Base-by-base conservation (phyloP, 176 grass and related monocot species). In the Puccinellia tenuiflora region DNA sequence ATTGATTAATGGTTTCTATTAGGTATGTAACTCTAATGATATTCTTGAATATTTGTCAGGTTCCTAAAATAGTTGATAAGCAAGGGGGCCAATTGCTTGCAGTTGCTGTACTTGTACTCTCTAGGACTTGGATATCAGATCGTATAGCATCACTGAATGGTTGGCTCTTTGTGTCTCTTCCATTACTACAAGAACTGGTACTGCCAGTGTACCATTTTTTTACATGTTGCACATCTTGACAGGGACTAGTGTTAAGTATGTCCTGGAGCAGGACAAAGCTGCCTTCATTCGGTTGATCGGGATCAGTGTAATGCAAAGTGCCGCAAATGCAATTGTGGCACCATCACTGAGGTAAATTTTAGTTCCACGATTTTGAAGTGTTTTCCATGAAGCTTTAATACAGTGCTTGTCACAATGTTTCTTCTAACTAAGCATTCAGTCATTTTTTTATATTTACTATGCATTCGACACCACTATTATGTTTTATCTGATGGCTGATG, bases 171-270 rank as follows among this genome's bases (percentile, higher is more conserved):
- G 16, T 80, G 69, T 37, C 21, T 76, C 78, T n/a, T 48, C 14
- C 73, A 17, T 76, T 73, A 62, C 39, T n/a, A 64, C 50, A 46
- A 48, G 54, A 59, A 70, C 33, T 64, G 69, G 18, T 78, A 50
- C 8, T 83, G 50, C 28, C 84, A 29, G 51, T 24, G 14, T 76
- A 18, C 71, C 3, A 85, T 37, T 30, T 25, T 33, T 28, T 83
- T 55, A 86, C 61, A 54, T 29, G 39, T 56, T 83, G 77, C 46
- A 50, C 4, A 50, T 83, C 81, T 81, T 92, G 53, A 75, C 74
- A 98, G 96, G 96, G 46, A 98, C 89, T 59, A 98, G 93, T 79
- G 93, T 98, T 39, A 98, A 98, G 89, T 96, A 86, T 91, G 96
- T 98, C 70, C 76, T 98, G 75, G 96, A 98, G 78, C 96, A 98